Evolutionary conservation across 192 early-diverging fungal genomes (phyloP).

Genomic region (Funneliformis mosseae): DNA sequence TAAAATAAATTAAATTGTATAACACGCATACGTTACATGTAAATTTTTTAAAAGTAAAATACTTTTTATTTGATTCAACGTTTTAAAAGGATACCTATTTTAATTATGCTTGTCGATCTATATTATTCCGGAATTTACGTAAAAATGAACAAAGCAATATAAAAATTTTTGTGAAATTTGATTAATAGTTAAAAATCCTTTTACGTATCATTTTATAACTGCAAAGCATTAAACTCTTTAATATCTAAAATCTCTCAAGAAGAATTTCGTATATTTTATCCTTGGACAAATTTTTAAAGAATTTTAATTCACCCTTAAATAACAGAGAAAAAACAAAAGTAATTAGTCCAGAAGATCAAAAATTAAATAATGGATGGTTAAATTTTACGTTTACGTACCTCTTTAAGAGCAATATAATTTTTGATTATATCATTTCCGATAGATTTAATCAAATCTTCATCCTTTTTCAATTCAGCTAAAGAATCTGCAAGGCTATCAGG

Average conservation of each 20-base stretch:
- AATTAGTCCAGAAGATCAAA: neutral
- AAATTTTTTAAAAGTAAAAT: too few relatives aligned
- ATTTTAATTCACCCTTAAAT: neutral
- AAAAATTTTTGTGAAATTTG: too few relatives aligned
- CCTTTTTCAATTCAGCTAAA: neutral
- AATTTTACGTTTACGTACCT: neutral
- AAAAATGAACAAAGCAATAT: too few relatives aligned
- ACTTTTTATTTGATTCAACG: too few relatives aligned
- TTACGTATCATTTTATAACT: too few relatives aligned
- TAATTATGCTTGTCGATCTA: too few relatives aligned
- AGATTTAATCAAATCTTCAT: neutral
- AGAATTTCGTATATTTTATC: neutral
- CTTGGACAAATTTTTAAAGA: neutral
- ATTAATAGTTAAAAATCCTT: too few relatives aligned
- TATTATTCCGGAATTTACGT: too few relatives aligned
- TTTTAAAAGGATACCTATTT: too few relatives aligned
- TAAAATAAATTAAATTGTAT: too few relatives aligned
- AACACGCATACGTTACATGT: too few relatives aligned
- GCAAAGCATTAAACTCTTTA: too few relatives aligned
- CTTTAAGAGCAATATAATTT: conserved; percentile 5
- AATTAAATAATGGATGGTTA: neutral
- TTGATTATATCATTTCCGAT: neutral
- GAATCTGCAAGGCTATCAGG: neutral
- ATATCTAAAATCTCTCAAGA: neutral
- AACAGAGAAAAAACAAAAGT: neutral